Conservation (phyloP, 345 rosid species). For the Citrus hindsii region DNA sequence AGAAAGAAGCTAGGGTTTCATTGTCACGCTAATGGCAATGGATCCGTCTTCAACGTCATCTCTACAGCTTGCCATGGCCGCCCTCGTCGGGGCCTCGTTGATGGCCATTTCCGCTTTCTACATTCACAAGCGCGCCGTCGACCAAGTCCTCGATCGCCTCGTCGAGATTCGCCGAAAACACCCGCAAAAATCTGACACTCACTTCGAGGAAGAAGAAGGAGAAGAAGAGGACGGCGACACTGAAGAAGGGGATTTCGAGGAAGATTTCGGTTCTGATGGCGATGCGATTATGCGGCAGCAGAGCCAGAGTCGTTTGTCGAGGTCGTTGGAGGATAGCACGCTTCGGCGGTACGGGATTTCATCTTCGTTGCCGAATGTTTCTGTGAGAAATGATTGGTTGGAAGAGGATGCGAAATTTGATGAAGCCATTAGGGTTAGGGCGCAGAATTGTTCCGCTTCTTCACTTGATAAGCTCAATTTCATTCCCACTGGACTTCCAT, state of each 20-base stretch:
- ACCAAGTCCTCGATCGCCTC: conserved; percentile 45
- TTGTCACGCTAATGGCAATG: conserved; percentile 14
- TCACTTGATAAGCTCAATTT: conserved; percentile 31
- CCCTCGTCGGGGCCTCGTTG: conserved; percentile 52
- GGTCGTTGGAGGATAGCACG: conserved; percentile 29
- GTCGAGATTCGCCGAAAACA: conserved; percentile 29
- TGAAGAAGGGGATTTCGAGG: conserved; percentile 7
- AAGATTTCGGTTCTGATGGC: conserved; percentile 11
- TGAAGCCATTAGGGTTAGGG: conserved; percentile 25
- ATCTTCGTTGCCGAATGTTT: conserved; percentile 41
- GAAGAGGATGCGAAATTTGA: conserved; percentile 37
- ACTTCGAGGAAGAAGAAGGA: not conserved
- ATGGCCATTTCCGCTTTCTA: conserved; percentile 55
- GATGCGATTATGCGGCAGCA: conserved; percentile 13
- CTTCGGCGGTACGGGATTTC: conserved; percentile 28
- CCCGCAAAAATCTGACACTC: not conserved
- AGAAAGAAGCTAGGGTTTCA: conserved; percentile 12
- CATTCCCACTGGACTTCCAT: conserved; percentile 41
- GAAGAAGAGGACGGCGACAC: not conserved
- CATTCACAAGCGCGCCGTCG: conserved; percentile 55
- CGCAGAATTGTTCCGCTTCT: conserved; percentile 22
- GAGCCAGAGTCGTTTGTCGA: conserved; percentile 9
- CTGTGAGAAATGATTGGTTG: conserved; percentile 36
- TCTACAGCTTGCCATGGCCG: conserved; percentile 52
- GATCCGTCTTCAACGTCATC: conserved; percentile 15